These are phyloP conservation scores for Pyrrhoderma lamaoense DNA, from an alignment of 1,284 basidiomycete genomes.

Conservation along the genomic window DNA sequence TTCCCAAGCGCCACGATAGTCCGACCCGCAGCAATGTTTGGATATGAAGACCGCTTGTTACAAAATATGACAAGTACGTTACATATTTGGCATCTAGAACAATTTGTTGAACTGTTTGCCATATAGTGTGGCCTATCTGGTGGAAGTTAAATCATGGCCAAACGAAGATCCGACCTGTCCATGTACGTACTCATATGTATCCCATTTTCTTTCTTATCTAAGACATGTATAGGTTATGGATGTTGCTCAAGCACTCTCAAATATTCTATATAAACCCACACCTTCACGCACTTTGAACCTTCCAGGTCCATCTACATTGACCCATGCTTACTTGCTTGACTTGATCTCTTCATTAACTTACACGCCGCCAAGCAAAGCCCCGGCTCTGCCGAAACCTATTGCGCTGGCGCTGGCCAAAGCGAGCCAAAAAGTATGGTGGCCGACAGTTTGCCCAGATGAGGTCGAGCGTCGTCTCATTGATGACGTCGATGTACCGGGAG, in stretches of 20 bases:
- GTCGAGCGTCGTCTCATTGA: slow-evolving; percentile 83
- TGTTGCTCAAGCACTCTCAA: slow-evolving; percentile 86
- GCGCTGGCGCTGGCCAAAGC: slow-evolving; percentile 61
- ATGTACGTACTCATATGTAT: slow-evolving; percentile 49
- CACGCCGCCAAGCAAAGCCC: slow-evolving; percentile 58
- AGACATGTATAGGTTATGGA: slow-evolving; percentile 64
- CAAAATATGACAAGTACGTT: slow-evolving; percentile 84
- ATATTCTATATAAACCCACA: slow-evolving; percentile 62
- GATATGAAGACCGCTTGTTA: slow-evolving; percentile 91
- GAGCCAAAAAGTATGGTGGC: slow-evolving; percentile 88
- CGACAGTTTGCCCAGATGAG: slow-evolving; percentile 86
- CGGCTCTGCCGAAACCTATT: slow-evolving; percentile 72
- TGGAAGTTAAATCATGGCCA: slow-evolving; percentile 89
- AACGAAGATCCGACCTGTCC: slow-evolving; percentile 85
- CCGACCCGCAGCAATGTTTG: slow-evolving; percentile 81
- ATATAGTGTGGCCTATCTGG: slow-evolving; percentile 82
- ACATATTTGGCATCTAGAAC: slow-evolving; percentile 10
- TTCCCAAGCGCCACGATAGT: slow-evolving; percentile 91
- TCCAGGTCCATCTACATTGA: slow-evolving; percentile 85
- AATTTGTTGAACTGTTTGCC: slow-evolving; percentile 15
- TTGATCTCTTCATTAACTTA: slow-evolving; percentile 80
- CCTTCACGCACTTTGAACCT: slow-evolving; percentile 71
- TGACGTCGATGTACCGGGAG: slow-evolving; percentile 59
- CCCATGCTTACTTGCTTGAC: slow-evolving; percentile 78
- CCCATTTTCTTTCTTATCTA: background rate